phyloP scores from a whole-genome alignment of 73 alveolate genomes.

The Tetrahymena thermophila region DNA sequence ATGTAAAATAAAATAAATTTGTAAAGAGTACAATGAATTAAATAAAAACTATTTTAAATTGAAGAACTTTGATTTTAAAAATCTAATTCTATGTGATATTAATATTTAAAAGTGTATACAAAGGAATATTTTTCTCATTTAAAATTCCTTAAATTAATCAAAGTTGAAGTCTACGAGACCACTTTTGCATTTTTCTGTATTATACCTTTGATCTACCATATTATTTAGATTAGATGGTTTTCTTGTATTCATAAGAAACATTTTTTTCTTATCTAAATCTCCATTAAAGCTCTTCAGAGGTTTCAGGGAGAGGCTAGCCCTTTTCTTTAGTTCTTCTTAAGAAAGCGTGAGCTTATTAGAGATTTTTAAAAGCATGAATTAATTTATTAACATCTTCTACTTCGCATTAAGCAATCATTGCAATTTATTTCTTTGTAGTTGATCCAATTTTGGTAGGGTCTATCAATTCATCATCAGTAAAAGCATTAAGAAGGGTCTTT shows the following conservation, averaged over 20 bases:
- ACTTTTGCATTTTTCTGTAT: neutral
- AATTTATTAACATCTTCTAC: neutral
- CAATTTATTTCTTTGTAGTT: neutral
- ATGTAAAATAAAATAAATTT: too few species aligned
- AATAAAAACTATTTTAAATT: too few species aligned
- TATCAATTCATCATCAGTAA: neutral
- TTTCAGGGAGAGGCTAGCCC: neutral
- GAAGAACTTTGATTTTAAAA: neutral
- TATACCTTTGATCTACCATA: neutral
- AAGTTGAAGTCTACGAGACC: neutral
- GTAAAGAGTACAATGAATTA: too few species aligned
- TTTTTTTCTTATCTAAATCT: neutral
- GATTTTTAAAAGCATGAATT: neutral
- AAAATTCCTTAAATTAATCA: neutral
- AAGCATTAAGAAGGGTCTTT: neutral
- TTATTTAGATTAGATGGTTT: neutral
- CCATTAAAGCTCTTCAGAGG: neutral
- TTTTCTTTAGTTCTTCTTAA: neutral
- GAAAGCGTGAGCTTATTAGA: neutral
- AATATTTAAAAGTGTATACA: too few species aligned
- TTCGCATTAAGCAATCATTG: neutral
- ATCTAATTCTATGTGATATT: neutral
- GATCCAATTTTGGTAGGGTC: neutral
- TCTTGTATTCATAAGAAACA: neutral
- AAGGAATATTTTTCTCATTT: neutral